Base-by-base conservation (phyloP, 2,329 filamentous ascomycete genomes). In the Cercospora nicotianae region DNA sequence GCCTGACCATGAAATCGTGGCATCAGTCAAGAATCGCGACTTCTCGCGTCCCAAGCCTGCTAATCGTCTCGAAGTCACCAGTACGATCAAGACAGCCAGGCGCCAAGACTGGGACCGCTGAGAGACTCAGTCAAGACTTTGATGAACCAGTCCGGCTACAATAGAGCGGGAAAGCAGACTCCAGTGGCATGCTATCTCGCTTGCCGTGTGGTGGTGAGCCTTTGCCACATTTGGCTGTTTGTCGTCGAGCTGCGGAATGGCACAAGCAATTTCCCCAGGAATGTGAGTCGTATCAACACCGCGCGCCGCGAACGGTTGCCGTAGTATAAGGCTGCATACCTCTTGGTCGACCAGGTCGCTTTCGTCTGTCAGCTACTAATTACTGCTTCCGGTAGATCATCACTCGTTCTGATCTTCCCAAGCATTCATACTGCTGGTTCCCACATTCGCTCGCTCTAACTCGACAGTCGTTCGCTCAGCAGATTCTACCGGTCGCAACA, bases 371-470 rank as follows among this genome's bases (percentile, higher is more conserved):
- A 65, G 39, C 60, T 67, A 65, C 63, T 67, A 70, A 70, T 70
- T 66, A 64, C 68, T 70, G 68, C 66, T 70, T 70, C 61, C 68
- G 68, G 68, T 63, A 61, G 68, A 70, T 68, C 67, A 65, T 68
- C 67, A 64, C 67, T 68, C 67, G 48, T 66, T 68, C 67, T 67
- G 63, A 62, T 68, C 67, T 60, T 33, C 59, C 59, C 57, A 66
- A 63, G 67, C 67, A 65, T 42, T 64, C 33, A 53, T 62, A 20
- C 60, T 60, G 66, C 66, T 68, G 63, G 63, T 57, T 63, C 31
- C 30, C 63, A 65, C 67, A 66, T 58, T 64, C 66, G 60, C 62
- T 67, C 42, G 61, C 33, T 67, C 57, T 45, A 60, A 64, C 62
- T 58, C 62, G 62, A 59, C 51, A 58, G 62, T 64, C 64, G 12